Percentiles rank a stretch among this genome's conserved stretches.
Evolutionary conservation across 2,329 filamentous ascomycete genomes (phyloP).

Genomic region (Meredithiella fracta): DNA sequence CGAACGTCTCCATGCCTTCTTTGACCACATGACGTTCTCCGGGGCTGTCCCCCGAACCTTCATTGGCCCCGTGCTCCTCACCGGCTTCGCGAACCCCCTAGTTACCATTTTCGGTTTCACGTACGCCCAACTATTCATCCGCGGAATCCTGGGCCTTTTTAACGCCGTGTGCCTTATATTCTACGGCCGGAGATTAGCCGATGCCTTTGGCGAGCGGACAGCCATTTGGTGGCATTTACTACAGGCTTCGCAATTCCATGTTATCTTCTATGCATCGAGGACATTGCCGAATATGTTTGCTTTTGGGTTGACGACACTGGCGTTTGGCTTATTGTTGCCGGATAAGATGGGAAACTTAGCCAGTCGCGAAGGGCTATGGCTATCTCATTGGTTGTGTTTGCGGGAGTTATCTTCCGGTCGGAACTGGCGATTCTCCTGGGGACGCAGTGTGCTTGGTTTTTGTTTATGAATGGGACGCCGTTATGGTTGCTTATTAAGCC

Average conservation of each 20-base stretch:
- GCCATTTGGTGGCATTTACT: slow-evolving; percentile 68
- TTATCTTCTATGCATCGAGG: slow-evolving; percentile 81
- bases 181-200: slow-evolving; percentile 47
- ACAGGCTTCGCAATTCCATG: slow-evolving; percentile 74
- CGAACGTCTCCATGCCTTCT: slow-evolving; percentile 39
- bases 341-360: slow-evolving; percentile 18
- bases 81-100: slow-evolving; percentile 53
- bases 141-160: slow-evolving; percentile 58
- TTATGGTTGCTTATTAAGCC: slow-evolving; percentile 45
- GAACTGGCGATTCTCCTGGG: slow-evolving; percentile 71
- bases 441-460: slow-evolving; percentile 47
- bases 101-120: slow-evolving; percentile 41
- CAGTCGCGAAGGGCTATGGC: slow-evolving; percentile 41
- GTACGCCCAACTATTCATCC: slow-evolving; percentile 45
- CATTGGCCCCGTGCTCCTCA: slow-evolving; percentile 60
- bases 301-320: slow-evolving; percentile 61
- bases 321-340: slow-evolving; percentile 34
- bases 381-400: slow-evolving; percentile 59
- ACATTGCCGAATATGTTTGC: slow-evolving; percentile 96
- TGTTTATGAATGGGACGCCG: slow-evolving; percentile 37
- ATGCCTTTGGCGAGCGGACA: slow-evolving; percentile 49
- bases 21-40: slow-evolving; percentile 82
- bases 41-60: slow-evolving; percentile 88
- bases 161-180: slow-evolving; percentile 55
- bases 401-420: slow-evolving; percentile 73